These are phyloP conservation scores for Agaricus subrufescens DNA, from an alignment of 768 basidiomycete genomes.

Conservation along the genomic window DNA sequence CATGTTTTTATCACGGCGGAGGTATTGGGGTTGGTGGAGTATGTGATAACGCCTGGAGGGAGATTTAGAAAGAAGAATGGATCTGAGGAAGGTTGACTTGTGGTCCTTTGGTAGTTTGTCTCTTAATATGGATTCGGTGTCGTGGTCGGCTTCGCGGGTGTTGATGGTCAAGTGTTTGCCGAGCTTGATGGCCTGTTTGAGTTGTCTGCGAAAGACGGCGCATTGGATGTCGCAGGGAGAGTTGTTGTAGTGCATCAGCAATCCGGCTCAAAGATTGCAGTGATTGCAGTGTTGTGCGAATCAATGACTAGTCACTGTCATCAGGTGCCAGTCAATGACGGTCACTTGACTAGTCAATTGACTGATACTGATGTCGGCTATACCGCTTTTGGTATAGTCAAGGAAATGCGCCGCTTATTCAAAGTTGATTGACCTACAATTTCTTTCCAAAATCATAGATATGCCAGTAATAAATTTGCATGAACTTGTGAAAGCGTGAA, in stretches of 20 bases:
- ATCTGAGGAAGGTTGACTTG: constrained; percentile 40
- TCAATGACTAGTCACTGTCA: not conserved
- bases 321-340: not conserved
- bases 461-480: not conserved
- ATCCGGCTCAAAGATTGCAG: too few species aligned
- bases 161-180: constrained; percentile 83
- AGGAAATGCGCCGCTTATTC: not conserved
- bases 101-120: constrained; percentile 70
- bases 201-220: constrained; percentile 61
- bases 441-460: not conserved
- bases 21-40: constrained; percentile 70
- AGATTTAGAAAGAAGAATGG: constrained; percentile 28
- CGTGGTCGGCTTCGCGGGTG: constrained; percentile 80
- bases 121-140: constrained; percentile 75
- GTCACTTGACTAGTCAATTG: not conserved
- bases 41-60: constrained; percentile 61
- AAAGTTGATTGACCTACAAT: not conserved
- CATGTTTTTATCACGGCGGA: constrained; percentile 58
- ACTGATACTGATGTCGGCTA: not conserved
- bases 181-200: constrained; percentile 60
- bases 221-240: constrained; percentile 70
- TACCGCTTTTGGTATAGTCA: not conserved
- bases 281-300: not conserved
- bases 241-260: constrained; percentile 56
- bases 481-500: too few species aligned